Base-by-base conservation (phyloP, 148 eudicot genomes). In the Rhododendron griersonianum region DNA sequence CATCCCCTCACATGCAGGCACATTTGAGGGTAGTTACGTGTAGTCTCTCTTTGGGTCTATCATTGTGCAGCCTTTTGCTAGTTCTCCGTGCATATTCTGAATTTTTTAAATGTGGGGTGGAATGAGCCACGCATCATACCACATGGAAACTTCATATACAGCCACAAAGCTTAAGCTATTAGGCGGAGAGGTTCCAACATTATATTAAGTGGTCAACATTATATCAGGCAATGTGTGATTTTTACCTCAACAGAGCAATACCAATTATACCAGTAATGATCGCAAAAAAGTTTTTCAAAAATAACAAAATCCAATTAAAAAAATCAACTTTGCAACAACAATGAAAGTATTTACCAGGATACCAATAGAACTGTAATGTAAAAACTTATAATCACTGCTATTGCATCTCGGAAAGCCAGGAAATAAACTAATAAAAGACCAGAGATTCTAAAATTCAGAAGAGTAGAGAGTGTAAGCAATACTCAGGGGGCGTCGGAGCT, bases 401-500 rank as follows among this genome's bases (percentile, higher is more conserved):
- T 4, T 11, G 75, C 39, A 69, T 69, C 75, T 28, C 5, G 11
- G 28, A 13, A 69, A 28, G 13, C 14, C 13, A 11, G 16, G 16
- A 28, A 69, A 69, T 1, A 11, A 71, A 13, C 76, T 71, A 5
- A 71, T 33, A 8, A 63, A 55, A 55, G 55, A n/a, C n/a, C 1
- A 41, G 45, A 69, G 21, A 2, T 8, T 74, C 39, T 15, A 3
- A 30, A 48, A 71, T 30, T 28, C 41, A 15, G 44, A 35, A 5
- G 0, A 71, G 28, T 16, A 2, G 23, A 25, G 74, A n/a, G 33
- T 3, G 57, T 11, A 21, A 87, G 7, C 30, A 37, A 88, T 91
- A 95, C 98, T 86, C n/a, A 95, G 88, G 75, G 98, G 98, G 55
- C 95, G 91, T 59, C 90, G 90, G 73, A 92, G 94, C 84, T 91